Base-by-base conservation (phyloP, 2,329 filamentous ascomycete species). In the Hymenoscyphus repandus region DNA sequence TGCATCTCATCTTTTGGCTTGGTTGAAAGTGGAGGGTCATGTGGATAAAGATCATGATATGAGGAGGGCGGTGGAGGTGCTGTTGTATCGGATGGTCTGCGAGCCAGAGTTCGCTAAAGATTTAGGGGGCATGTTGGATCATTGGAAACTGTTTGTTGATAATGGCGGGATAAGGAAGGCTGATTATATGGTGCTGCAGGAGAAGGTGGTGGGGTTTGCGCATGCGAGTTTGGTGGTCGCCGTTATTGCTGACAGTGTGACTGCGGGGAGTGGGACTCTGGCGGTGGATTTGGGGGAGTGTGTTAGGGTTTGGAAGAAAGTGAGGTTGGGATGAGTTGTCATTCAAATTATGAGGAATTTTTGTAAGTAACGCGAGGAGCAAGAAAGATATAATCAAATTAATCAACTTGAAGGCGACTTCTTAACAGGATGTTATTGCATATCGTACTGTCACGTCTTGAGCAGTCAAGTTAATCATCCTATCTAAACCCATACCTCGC, bases 241-340 rank as follows among this genome's bases (percentile, higher is more conserved):
- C 5, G 53, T 77, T 33, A 71, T 80, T 42, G 69, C 70, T 49
- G 74, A 74, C 41, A 70, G 74, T 0, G 69, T 72, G 1, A 64
- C 62, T 1, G 75, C 72, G 0, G 56, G 69, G 31, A 75, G 78
- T 56, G 76, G 75, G 1, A 73, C 72, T 1, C 52, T 79, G 48
- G 68, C 73, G 3, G 68, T 74, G 65, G 77, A 81, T 45, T 58
- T 81, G 61, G 77, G 79, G 60, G 77, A 81, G 56, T 79, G 76
- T 49, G 56, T 80, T 56, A 61, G 71, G 12, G 70, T 79, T 62
- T 80, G 77, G 78, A 74, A 68, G 55, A 73, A 70, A 47, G 75
- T 80, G 9, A 66, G 77, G 41, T 62, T 80, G 11, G 78, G 77
- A 5, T 78, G 27, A n/a, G n/a, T n/a, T n/a, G n/a, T n/a, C n/a